Evolutionary conservation across 208 protist species (phyloP).

Genomic region (Trypanosoma melophagium): DNA sequence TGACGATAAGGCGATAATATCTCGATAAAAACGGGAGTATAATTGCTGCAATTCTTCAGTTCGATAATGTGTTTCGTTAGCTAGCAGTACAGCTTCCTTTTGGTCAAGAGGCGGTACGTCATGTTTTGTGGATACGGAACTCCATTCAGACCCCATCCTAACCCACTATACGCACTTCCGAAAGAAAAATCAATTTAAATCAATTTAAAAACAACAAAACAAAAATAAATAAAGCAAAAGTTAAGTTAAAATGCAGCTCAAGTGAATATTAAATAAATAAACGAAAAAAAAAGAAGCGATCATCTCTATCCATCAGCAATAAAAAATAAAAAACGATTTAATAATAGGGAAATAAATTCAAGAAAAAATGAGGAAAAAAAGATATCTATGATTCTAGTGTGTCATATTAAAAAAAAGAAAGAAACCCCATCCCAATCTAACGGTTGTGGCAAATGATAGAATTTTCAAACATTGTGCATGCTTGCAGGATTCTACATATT

Average conservation of each 20-base stretch:
- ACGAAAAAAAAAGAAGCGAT: slow-evolving; percentile 15
- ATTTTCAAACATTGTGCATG: too few relatives aligned
- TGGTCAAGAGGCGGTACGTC: neutral
- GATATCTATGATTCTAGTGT: neutral
- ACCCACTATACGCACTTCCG: neutral
- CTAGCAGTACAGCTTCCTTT: slow-evolving; percentile 6
- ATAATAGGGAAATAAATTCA: neutral
- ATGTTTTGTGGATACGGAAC: neutral
- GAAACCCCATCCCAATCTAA: neutral
- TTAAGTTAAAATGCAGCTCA: too few relatives aligned
- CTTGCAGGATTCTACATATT: too few relatives aligned
- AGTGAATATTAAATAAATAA: neutral
- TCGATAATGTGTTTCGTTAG: slow-evolving; percentile 11
- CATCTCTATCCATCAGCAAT: neutral
- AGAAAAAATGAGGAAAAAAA: slow-evolving; percentile 10
- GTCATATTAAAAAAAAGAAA: neutral
- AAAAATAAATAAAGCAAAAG: too few relatives aligned
- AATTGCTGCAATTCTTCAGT: slow-evolving; percentile 9
- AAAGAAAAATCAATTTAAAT: slow-evolving; percentile 5
- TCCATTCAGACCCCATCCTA: slow-evolving; percentile 7
- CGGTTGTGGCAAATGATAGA: neutral
- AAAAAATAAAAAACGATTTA: neutral
- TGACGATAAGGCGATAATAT: slow-evolving; percentile 1
- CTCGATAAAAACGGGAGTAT: slow-evolving; percentile 12
- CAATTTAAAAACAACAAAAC: too few relatives aligned